Evolutionary conservation across 163 green algal genomes (phyloP), one percentile per base, ranked within the genome.

Genomic region (Scenedesmus sp.): DNA sequence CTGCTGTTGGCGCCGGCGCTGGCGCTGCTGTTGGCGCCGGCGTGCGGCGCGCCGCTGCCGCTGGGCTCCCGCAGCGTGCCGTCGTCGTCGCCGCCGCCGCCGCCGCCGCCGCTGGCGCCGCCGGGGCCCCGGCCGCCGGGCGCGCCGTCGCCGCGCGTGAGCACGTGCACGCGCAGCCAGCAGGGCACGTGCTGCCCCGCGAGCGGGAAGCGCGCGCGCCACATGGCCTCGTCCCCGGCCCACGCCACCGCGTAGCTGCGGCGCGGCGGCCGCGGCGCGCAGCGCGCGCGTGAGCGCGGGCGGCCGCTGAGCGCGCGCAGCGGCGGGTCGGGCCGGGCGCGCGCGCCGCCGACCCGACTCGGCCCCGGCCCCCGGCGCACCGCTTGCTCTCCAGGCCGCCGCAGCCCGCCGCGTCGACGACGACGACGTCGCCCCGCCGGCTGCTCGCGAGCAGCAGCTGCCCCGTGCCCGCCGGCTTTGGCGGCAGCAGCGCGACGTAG

Each of bases 111-210:
- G 63, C 18, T 60, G 63, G 34, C 18, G 36, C 62, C 11, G 62
- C 62, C 5, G 2, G 4, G 34, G 45, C 60, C 17, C 18, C 34
- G 26, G 29, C 10, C 3, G 24, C 34, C 26, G n/a, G n/a, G n/a
- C n/a, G n/a, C n/a, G n/a, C n/a, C n/a, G n/a, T 50, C 24, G 13
- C 34, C 62, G 4, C n/a, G 42, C 14, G 75, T 83, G 44, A 72
- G 77, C 7, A 83, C 75, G 36, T 72, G 57, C 42, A 83, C 64
- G 7, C 75, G 50, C 42, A 83, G 64, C 75, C 75, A 83, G 75
- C 75, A 83, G 3, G 75, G 53, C 15, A 15, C 53, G 18, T 54
- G 45, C 56, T 83, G 75, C 0, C 63, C 54, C 2, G 39, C 10
- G 2, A 83, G 56, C 1, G 36, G 24, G 44, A 66, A 77, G 29